Percentiles rank a stretch among this genome's conserved stretches.
phyloP scores from a whole-genome alignment of 2,329 filamentous ascomycete species.

The Davidsoniella australis region DNA sequence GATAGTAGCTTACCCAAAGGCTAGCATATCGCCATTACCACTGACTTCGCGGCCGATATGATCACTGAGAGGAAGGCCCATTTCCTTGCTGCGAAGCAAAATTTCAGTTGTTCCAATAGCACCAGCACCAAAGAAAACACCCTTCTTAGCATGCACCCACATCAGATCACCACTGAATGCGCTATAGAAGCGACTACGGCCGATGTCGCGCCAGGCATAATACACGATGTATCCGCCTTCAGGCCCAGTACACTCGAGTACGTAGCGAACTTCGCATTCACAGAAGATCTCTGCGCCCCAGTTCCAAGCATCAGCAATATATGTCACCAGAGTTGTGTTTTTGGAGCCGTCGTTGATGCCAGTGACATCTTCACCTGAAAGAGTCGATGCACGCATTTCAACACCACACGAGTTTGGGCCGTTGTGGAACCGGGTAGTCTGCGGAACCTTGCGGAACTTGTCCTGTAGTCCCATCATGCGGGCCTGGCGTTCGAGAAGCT shows the following conservation, averaged over 20 bases:
- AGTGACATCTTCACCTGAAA: conserved; percentile 45
- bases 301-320: conserved; percentile 53
- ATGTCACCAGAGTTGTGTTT: conserved; percentile 47
- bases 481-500: conserved; percentile 40
- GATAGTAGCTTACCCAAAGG: conserved; percentile 28
- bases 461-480: conserved; percentile 29
- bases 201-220: conserved; percentile 46
- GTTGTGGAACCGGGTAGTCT: conserved; percentile 45
- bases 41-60: conserved; percentile 42
- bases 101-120: conserved; percentile 50
- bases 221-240: conserved; percentile 42
- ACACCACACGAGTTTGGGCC: conserved; percentile 48
- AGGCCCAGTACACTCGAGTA: conserved; percentile 32
- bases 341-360: conserved; percentile 53
- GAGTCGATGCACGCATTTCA: conserved; percentile 40
- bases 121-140: conserved; percentile 50
- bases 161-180: conserved; percentile 42
- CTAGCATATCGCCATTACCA: conserved; percentile 49
- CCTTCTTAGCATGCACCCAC: conserved; percentile 49
- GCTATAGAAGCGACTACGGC: conserved; percentile 35
- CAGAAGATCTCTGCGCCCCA: conserved; percentile 58
- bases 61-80: conserved; percentile 40
- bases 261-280: conserved; percentile 46
- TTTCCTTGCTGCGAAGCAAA: conserved; percentile 39
- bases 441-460: conserved; percentile 37